A percentile compares a stretch with the other conserved stretches of the same genome.
These are phyloP conservation scores for Arabidopsis lyrata DNA, from an alignment of 441 rosid genomes.

Conservation along the genomic window DNA sequence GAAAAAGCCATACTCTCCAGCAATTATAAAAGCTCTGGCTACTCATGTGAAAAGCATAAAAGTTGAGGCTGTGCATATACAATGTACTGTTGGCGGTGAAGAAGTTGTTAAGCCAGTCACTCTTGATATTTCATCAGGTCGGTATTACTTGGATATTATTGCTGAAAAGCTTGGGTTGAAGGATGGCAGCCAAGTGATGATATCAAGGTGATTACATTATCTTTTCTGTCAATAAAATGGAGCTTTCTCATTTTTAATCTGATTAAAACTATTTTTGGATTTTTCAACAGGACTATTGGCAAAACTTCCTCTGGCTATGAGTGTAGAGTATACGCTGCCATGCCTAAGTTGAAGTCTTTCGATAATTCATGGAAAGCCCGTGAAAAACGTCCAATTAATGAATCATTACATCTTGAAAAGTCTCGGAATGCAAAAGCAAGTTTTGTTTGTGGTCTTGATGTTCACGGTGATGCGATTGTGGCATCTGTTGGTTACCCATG, in stretches of 20 bases:
- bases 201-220: conserved; percentile 68
- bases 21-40: conserved; percentile 50
- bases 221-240: conserved; percentile 9
- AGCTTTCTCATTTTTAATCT: conserved; percentile 17
- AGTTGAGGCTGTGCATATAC: conserved; percentile 59
- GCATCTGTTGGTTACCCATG: conserved; percentile 86
- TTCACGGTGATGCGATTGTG: conserved; percentile 84
- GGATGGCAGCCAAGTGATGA: conserved; percentile 68
- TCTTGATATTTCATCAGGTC: conserved; percentile 57
- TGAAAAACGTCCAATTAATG: conserved; percentile 42
- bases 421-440: conserved; percentile 79
- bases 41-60: conserved; percentile 43
- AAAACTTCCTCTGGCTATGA: conserved; percentile 89
- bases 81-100: conserved; percentile 48
- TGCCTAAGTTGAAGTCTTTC: conserved; percentile 50
- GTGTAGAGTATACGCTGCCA: conserved; percentile 72
- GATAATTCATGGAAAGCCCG: conserved; percentile 52
- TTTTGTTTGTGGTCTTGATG: conserved; percentile 69
- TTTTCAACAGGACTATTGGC: conserved; percentile 72
- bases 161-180: conserved; percentile 69
- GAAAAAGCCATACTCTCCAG: conserved; percentile 63
- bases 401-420: conserved; percentile 46
- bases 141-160: conserved; percentile 80
- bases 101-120: conserved; percentile 55
- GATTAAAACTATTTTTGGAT: conserved; percentile 34